Conservation (phyloP, 768 basidiomycete species). For the Grammothele lineata region DNA sequence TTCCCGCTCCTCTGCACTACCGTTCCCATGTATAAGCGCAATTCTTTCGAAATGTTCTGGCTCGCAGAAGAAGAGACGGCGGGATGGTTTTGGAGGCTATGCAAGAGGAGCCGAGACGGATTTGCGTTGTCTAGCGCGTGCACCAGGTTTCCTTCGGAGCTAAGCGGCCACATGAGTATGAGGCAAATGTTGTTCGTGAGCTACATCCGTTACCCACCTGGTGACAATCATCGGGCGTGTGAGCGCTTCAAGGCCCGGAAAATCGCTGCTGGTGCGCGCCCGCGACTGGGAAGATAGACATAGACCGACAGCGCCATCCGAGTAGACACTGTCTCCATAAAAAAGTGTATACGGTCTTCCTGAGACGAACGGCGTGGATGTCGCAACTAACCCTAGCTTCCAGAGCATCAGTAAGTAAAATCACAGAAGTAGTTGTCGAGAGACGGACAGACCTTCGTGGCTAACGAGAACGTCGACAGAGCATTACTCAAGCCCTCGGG, state of each 20-base stretch:
- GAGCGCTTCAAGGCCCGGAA: conserved; percentile 41
- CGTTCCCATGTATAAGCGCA: conserved; percentile 54
- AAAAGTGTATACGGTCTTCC: conserved; percentile 72
- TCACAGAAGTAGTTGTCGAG: not conserved
- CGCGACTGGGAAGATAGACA: conserved; percentile 12
- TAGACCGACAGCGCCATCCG: conserved; percentile 68
- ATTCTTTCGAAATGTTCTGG: conserved; percentile 40
- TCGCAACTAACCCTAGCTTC: conserved; percentile 63
- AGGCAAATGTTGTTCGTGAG: too few relatives aligned
- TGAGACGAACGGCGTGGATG: conserved; percentile 78
- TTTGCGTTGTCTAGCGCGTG: conserved; percentile 51
- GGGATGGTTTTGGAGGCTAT: conserved; percentile 37
- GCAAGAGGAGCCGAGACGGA: conserved; percentile 57
- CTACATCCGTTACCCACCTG: conserved; percentile 43
- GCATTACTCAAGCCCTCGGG: conserved; percentile 52
- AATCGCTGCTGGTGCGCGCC: conserved; percentile 22
- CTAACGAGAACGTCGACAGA: conserved; percentile 37
- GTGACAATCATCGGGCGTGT: conserved; percentile 47
- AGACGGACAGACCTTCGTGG: conserved; percentile 42
- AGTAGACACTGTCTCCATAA: conserved; percentile 47
- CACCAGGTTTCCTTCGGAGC: conserved; percentile 72
- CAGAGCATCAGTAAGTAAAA: not conserved
- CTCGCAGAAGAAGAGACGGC: conserved; percentile 15
- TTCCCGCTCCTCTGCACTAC: conserved; percentile 20
- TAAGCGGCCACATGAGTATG: conserved; percentile 21